These are phyloP conservation scores for Euphorbia corollata DNA, from an alignment of 441 rosid species.

Conservation along the genomic window DNA sequence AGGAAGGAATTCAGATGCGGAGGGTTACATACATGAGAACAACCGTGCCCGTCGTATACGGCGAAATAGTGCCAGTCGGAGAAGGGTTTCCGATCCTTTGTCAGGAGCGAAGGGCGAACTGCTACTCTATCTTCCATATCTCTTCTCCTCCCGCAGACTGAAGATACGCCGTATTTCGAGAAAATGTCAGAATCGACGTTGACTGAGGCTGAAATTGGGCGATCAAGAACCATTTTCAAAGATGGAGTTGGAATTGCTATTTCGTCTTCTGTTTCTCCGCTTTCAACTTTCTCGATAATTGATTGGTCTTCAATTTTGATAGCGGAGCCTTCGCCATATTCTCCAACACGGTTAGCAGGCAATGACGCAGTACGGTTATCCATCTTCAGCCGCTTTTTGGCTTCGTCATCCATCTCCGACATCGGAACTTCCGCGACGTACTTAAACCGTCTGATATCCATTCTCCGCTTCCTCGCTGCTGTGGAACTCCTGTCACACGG, in stretches of 20 bases:
- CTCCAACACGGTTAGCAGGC: conserved; percentile 12
- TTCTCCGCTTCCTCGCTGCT: conserved; percentile 59
- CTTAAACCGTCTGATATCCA: conserved; percentile 61
- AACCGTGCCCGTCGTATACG: conserved; percentile 90
- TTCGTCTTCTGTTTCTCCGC: conserved; percentile 15
- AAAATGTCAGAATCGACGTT: conserved; percentile 13
- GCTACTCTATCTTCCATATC: conserved; percentile 90
- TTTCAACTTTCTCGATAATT: not conserved
- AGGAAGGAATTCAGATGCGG: not conserved
- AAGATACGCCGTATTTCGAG: conserved; percentile 62
- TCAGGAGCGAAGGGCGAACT: conserved; percentile 37
- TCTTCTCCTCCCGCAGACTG: conserved; percentile 74
- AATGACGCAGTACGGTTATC: conserved; percentile 22
- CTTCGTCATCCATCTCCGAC: conserved; percentile 6
- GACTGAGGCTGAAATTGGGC: conserved; percentile 3
- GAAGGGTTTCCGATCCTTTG: conserved; percentile 21
- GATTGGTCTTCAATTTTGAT: conserved; percentile 18
- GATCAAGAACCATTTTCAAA: conserved; percentile 12
- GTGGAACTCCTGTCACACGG: conserved; percentile 35
- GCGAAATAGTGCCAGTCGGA: conserved; percentile 38
- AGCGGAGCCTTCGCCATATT: conserved; percentile 20
- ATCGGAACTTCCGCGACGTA: conserved; percentile 26
- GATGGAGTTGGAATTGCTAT: conserved; percentile 13
- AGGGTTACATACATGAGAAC: conserved; percentile 63
- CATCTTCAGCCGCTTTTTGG: conserved; percentile 34